Evolutionary conservation across 805 yeast genomes (phyloP).

Genomic region (Torulaspora gathmanii): DNA sequence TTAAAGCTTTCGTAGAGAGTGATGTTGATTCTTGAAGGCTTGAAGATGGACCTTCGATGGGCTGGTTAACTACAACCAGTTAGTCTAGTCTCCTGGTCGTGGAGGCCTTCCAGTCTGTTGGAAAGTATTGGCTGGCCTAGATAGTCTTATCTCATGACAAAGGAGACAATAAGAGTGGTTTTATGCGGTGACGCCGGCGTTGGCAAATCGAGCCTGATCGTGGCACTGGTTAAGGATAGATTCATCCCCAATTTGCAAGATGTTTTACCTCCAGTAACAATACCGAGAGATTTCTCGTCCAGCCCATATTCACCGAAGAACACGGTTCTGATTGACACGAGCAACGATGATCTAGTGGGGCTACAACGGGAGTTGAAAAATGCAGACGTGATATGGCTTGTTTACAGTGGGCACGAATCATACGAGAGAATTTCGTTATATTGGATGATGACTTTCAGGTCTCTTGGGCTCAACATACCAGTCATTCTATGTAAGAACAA

Average conservation of each 20-base stretch:
- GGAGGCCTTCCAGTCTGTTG: neutral
- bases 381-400: slow-evolving; percentile 92
- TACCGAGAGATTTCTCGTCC: slow-evolving; percentile 66
- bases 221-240: slow-evolving; percentile 75
- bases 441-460: slow-evolving; percentile 92
- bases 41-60: neutral
- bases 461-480: slow-evolving; percentile 90
- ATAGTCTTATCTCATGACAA: slow-evolving; percentile 27
- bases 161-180: slow-evolving; percentile 67
- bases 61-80: neutral
- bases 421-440: slow-evolving; percentile 86
- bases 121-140: neutral
- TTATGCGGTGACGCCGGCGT: slow-evolving; percentile 94
- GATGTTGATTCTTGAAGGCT: neutral
- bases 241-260: slow-evolving; percentile 73
- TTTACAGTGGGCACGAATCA: slow-evolving; percentile 89
- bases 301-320: slow-evolving; percentile 56
- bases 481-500: slow-evolving; percentile 88
- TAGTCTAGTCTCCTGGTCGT: neutral
- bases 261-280: slow-evolving; percentile 76
- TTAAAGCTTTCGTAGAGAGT: slow-evolving; percentile 3
- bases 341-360: slow-evolving; percentile 54
- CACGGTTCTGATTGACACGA: slow-evolving; percentile 77
- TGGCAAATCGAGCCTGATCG: slow-evolving; percentile 75
- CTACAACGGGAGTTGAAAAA: slow-evolving; percentile 70